A percentile compares a stretch with the other conserved stretches of the same genome.
Evolutionary conservation across 1,284 basidiomycete species (phyloP).

Genomic region (Ceratobasidium papillatum): DNA sequence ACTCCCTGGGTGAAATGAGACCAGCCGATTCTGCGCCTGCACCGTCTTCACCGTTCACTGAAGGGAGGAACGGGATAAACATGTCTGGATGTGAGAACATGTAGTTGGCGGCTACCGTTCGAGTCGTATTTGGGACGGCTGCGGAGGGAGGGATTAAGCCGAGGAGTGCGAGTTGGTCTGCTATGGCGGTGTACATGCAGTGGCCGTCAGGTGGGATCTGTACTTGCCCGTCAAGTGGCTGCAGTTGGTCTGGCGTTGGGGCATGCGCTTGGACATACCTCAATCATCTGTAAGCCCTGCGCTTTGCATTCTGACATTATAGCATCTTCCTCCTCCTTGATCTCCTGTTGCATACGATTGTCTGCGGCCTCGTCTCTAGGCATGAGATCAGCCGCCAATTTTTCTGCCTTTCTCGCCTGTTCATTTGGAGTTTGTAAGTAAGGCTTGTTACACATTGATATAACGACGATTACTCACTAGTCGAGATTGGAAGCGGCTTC

Average conservation of each 20-base stretch:
- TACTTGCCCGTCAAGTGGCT: not conserved
- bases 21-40: conserved; percentile 69
- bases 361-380: conserved; percentile 69
- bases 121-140: conserved; percentile 68
- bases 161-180: conserved; percentile 82
- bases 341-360: conserved; percentile 72
- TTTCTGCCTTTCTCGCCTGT: conserved; percentile 80
- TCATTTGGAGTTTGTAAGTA: not conserved
- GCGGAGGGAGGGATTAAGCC: conserved; percentile 64
- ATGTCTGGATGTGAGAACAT: conserved; percentile 87
- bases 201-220: conserved; percentile 95
- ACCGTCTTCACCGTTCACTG: conserved; percentile 78
- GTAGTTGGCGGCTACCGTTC: conserved; percentile 80
- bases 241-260: not conserved
- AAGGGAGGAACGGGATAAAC: conserved; percentile 93
- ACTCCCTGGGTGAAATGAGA: conserved; percentile 76
- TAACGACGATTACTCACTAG: conserved; percentile 62
- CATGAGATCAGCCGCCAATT: conserved; percentile 66
- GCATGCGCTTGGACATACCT: conserved; percentile 61
- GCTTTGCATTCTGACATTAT: conserved; percentile 75
- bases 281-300: conserved; percentile 71
- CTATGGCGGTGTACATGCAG: conserved; percentile 92
- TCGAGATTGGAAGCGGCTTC: conserved; percentile 77
- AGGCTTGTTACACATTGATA: not conserved
- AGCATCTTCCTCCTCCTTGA: conserved; percentile 74